phyloP scores from a whole-genome alignment of 176 grass and related monocot genomes.

The Stipa capillata region DNA sequence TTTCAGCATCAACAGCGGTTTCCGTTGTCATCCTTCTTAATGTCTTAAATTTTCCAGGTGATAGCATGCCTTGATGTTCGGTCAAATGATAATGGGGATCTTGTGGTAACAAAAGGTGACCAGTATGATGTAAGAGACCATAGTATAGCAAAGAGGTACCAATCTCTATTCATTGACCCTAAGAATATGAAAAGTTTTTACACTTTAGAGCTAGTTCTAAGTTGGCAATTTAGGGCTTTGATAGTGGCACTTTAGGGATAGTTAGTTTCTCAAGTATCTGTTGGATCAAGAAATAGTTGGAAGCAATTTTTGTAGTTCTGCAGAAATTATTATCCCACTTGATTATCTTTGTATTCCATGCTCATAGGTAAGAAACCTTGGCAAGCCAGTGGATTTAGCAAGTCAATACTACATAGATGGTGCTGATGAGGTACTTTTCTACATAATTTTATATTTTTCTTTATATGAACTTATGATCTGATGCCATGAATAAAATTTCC shows the following conservation, averaged over 20 bases:
- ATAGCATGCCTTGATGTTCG: slow-evolving; percentile 99
- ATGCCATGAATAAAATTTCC: slow-evolving; percentile 16
- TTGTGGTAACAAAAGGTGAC: slow-evolving; percentile 98
- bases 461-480: slow-evolving; percentile 5
- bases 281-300: neutral
- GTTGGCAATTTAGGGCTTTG: neutral
- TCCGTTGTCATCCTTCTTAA: neutral
- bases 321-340: neutral
- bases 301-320: neutral
- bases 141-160: slow-evolving; percentile 69
- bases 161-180: neutral
- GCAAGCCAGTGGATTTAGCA: slow-evolving; percentile 94
- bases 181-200: neutral
- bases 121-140: slow-evolving; percentile 98
- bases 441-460: neutral
- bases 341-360: slow-evolving; percentile 5
- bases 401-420: slow-evolving; percentile 97
- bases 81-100: slow-evolving; percentile 93
- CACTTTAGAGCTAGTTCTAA: slow-evolving; percentile 10
- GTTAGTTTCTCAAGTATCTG: slow-evolving; percentile 3
- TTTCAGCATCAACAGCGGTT: neutral
- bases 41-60: slow-evolving; percentile 49
- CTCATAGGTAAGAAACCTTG: slow-evolving; percentile 90
- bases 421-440: slow-evolving; percentile 76
- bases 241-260: neutral